Base-by-base conservation (phyloP, 2,329 filamentous ascomycete genomes). In the Trichoderma koningii region DNA sequence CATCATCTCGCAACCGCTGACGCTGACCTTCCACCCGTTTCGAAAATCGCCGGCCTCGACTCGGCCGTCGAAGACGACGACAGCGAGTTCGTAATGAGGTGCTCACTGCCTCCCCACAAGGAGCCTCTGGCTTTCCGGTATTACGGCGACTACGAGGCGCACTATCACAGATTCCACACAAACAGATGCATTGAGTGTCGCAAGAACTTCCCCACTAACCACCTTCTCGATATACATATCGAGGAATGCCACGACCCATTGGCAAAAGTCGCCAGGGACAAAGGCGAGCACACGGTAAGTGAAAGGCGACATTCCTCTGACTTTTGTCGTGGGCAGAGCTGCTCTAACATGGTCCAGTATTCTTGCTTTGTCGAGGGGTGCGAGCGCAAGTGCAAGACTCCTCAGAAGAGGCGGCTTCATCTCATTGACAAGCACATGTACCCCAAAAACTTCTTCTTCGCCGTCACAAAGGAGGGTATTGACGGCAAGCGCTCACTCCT, bases 361-460 rank as follows among this genome's bases (percentile, higher is more conserved):
- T 88, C 87, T 5, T 99, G 95, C 78, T 96, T 98, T 72, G 88
- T 97, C 7, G 90, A 97, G 73, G 88, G 84, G 55, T 99, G 95
- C 76, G 91, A 95, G 66, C 86, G 90, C 69, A 88, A 92, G 74
- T 97, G 93, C 78, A 87, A 86, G 63, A 93, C 91, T 4, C 88
- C 90, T 34, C 88, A 91, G 72, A 98, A 97, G 77, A 86, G 95
- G 51, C 85, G 91, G 41, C 86, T 92, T 75, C 94, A 99, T 80
- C 82, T 97, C 69, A 92, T 97, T 70, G 93, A 97, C 80, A 97
- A 97, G 79, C 95, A 99, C 77, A 85, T 89, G 78, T 99, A 95
- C 73, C 94, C 93, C 12, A 87, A 86, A 74, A 90, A 91, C 71
- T 97, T 93, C 78, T 94, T 96, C 76, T 97, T 96, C 72, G 87